Conservation (phyloP, 805 yeast genomes). For the Candida coquimbonensis region DNA sequence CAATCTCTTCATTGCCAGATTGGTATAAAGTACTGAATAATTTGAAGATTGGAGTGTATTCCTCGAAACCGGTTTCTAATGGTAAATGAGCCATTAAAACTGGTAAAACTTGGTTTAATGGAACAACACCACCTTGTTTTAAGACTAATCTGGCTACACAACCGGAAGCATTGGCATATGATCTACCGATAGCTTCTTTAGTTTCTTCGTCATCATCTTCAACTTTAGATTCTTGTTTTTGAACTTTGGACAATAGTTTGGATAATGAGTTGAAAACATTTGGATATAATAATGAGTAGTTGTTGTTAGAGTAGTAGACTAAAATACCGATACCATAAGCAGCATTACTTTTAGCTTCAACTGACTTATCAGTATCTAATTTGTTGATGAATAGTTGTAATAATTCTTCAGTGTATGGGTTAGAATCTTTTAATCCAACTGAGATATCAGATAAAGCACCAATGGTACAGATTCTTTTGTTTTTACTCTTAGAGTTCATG, state of each 20-base stretch:
- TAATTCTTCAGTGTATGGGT: conserved; percentile 65
- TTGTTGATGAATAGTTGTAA: conserved; percentile 62
- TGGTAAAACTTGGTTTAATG: conserved; percentile 71
- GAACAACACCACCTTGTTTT: conserved; percentile 65
- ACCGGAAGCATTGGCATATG: conserved; percentile 92
- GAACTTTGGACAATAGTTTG: conserved; percentile 71
- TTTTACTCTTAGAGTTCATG: conserved; percentile 54
- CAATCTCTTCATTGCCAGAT: conserved; percentile 47
- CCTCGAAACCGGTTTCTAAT: conserved; percentile 82
- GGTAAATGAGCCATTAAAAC: conserved; percentile 74
- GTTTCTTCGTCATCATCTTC: conserved; percentile 69
- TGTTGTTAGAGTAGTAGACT: conserved; percentile 34
- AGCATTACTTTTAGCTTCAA: conserved; percentile 89
- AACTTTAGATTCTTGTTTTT: conserved; percentile 50
- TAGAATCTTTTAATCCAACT: conserved; percentile 57
- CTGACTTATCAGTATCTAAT: conserved; percentile 65
- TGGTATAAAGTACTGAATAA: conserved; percentile 68
- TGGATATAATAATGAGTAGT: conserved; percentile 54
- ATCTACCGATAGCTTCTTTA: conserved; percentile 71
- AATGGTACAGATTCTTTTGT: conserved; percentile 74
- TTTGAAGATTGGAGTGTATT: conserved; percentile 84
- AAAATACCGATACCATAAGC: conserved; percentile 93
- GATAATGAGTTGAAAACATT: conserved; percentile 61
- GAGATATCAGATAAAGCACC: conserved; percentile 91
- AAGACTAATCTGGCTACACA: conserved; percentile 91